Evolutionary conservation across 2,329 filamentous ascomycete species (phyloP).

Genomic region (Fusarium poae): DNA sequence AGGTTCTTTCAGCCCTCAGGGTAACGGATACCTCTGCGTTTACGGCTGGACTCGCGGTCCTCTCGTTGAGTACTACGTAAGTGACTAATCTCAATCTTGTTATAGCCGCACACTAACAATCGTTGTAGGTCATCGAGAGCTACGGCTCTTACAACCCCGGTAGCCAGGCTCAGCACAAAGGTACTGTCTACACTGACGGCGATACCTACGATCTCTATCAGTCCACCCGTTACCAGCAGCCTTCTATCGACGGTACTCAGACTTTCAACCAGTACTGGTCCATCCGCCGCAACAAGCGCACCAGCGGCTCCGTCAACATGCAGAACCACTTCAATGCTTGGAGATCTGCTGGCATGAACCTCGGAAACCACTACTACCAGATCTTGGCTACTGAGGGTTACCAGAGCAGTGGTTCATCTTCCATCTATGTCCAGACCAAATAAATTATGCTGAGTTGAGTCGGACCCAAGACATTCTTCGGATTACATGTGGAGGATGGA

Average conservation of each 20-base stretch:
- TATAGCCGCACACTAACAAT: rapidly evolving
- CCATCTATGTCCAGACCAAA: constrained; percentile 20
- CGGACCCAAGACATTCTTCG: background rate
- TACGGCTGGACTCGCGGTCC: constrained; percentile 25
- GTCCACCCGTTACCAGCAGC: constrained; percentile 8
- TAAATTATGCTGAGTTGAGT: background rate
- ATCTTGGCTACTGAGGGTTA: constrained; percentile 24
- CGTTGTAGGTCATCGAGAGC: constrained; percentile 2
- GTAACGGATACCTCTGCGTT: constrained; percentile 18
- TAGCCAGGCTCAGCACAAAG: constrained; percentile 5
- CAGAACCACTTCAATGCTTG: constrained; percentile 27
- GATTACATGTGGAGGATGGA: background rate
- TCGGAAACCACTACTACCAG: constrained; percentile 28
- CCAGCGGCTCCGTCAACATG: constrained; percentile 22
- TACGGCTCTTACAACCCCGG: constrained; percentile 13
- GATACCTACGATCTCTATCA: constrained; percentile 22
- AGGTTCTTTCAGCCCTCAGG: constrained; percentile 19
- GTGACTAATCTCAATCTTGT: rapidly evolving
- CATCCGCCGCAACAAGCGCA: constrained; percentile 23
- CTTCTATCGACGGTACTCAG: constrained; percentile 3
- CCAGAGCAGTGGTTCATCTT: constrained; percentile 26
- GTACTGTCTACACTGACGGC: constrained; percentile 23
- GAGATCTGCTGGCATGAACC: constrained; percentile 10
- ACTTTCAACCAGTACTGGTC: constrained; percentile 33
- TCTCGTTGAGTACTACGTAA: constrained; percentile 28